Conservation (phyloP, 2,329 filamentous ascomycete genomes). For the Didymella exigua region DNA sequence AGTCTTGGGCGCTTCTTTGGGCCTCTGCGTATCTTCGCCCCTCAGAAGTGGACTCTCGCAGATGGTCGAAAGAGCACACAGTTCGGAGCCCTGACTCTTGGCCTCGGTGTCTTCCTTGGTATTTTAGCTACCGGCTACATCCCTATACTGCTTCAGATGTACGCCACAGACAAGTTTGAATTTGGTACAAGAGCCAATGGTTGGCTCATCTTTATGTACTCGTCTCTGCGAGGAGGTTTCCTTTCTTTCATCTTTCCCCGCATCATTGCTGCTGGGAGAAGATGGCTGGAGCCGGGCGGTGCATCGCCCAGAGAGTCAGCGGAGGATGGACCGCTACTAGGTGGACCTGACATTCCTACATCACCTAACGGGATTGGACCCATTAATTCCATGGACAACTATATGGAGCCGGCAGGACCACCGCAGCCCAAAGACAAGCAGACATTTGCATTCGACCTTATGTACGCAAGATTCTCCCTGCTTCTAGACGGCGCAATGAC, state of each 20-base stretch:
- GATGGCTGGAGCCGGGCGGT: slow-evolving; percentile 46
- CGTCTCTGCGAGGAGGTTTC: slow-evolving; percentile 52
- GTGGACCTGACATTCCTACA: slow-evolving; percentile 25
- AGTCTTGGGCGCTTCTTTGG: slow-evolving; percentile 64
- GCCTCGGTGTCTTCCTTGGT: slow-evolving; percentile 68
- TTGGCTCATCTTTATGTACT: slow-evolving; percentile 54
- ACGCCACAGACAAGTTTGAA: slow-evolving; percentile 52
- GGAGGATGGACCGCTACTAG: slow-evolving; percentile 22
- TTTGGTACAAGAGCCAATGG: slow-evolving; percentile 55
- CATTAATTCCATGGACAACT: slow-evolving; percentile 58
- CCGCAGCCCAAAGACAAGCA: slow-evolving; percentile 50
- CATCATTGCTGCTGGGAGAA: slow-evolving; percentile 51
- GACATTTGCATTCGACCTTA: slow-evolving; percentile 67
- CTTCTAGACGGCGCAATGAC: slow-evolving; percentile 70
- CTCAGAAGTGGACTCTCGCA: slow-evolving; percentile 59
- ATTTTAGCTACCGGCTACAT: slow-evolving; percentile 74
- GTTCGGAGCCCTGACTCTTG: slow-evolving; percentile 68
- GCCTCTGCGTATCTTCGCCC: slow-evolving; percentile 66
- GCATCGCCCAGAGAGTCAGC: slow-evolving; percentile 7
- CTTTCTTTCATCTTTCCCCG: slow-evolving; percentile 53
- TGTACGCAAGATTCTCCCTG: slow-evolving; percentile 70
- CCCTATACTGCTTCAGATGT: slow-evolving; percentile 61
- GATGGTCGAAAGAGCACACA: slow-evolving; percentile 61
- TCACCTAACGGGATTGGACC: slow-evolving; percentile 41
- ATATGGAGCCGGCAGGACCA: slow-evolving; percentile 54